Percentiles rank a stretch among this genome's conserved stretches.
Conservation (phyloP, 2,329 filamentous ascomycete genomes). For the Raffaelea arxii region DNA sequence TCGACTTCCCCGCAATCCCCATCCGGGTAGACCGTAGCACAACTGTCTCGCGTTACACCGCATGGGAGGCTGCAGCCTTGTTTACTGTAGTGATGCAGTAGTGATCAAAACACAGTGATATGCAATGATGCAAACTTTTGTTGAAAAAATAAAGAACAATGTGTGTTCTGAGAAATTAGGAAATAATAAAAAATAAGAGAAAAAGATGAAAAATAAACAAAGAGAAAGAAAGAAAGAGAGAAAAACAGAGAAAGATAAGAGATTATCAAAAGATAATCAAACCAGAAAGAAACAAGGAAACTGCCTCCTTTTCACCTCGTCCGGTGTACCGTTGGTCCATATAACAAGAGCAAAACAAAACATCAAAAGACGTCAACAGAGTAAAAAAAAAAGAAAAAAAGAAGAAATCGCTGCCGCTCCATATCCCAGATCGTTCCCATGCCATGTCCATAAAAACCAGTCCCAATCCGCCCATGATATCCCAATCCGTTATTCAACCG, state of each 20-base stretch:
- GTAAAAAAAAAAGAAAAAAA: background rate
- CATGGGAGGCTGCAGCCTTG: background rate
- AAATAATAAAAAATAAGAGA: background rate
- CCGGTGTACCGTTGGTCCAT: too few species aligned
- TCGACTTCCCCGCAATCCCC: too few species aligned
- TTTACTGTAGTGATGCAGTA: too few species aligned
- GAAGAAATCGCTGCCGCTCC: background rate
- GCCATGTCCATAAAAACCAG: background rate
- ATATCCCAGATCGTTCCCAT: background rate
- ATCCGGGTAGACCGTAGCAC: too few species aligned
- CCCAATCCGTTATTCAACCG: too few species aligned
- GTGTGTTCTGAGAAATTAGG: background rate
- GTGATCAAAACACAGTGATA: too few species aligned
- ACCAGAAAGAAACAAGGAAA: background rate
- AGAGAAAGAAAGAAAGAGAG: background rate
- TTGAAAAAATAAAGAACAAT: background rate
- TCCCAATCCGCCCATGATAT: too few species aligned
- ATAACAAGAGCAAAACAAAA: too few species aligned
- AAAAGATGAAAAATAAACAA: background rate
- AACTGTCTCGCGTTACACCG: background rate
- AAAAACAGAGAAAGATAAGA: background rate
- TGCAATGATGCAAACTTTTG: too few species aligned
- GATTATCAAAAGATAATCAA: background rate
- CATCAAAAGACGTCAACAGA: too few species aligned
- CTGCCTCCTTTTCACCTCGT: too few species aligned